Percentiles rank a stretch among this genome's conserved stretches.
Conservation (phyloP, 176 grass and related monocot genomes). For the Juncus inflexus region DNA sequence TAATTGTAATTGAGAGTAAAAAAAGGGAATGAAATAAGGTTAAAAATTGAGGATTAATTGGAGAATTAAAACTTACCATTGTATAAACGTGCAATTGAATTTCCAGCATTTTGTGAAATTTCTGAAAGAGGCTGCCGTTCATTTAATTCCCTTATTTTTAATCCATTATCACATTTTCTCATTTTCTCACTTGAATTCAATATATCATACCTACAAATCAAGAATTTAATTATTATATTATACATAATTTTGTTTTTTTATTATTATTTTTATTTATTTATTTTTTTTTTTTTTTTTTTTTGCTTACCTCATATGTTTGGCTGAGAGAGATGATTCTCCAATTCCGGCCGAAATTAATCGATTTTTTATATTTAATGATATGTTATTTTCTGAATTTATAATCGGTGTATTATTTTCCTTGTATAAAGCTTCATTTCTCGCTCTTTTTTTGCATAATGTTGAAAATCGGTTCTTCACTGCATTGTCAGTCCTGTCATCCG, state of each 20-base stretch:
- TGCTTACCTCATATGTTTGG: slow-evolving; percentile 62
- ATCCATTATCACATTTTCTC: slow-evolving; percentile 27
- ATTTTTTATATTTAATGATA: slow-evolving; percentile 39
- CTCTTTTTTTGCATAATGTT: slow-evolving; percentile 79
- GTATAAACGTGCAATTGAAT: slow-evolving; percentile 23
- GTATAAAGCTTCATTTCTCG: slow-evolving; percentile 50
- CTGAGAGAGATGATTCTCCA: slow-evolving; percentile 36
- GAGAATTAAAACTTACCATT: slow-evolving; percentile 11
- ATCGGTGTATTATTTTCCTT: slow-evolving; percentile 58
- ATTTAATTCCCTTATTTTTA: slow-evolving; percentile 31
- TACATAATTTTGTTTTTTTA: neutral
- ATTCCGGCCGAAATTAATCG: slow-evolving; percentile 31
- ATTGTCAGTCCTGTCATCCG: slow-evolving; percentile 72
- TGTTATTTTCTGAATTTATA: slow-evolving; percentile 54
- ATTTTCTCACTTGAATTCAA: slow-evolving; percentile 50
- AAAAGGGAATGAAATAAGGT: slow-evolving; percentile 1
- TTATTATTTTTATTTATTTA: too few relatives aligned
- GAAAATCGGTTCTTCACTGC: slow-evolving; percentile 94
- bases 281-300: neutral
- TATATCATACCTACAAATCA: slow-evolving; percentile 34
- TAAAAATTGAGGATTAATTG: neutral
- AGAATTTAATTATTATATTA: too few relatives aligned
- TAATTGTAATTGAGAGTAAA: neutral
- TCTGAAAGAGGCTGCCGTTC: slow-evolving; percentile 52
- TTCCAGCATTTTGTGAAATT: slow-evolving; percentile 40